Conservation (phyloP, 2,329 filamentous ascomycete genomes). For the Fusarium mexicanum region DNA sequence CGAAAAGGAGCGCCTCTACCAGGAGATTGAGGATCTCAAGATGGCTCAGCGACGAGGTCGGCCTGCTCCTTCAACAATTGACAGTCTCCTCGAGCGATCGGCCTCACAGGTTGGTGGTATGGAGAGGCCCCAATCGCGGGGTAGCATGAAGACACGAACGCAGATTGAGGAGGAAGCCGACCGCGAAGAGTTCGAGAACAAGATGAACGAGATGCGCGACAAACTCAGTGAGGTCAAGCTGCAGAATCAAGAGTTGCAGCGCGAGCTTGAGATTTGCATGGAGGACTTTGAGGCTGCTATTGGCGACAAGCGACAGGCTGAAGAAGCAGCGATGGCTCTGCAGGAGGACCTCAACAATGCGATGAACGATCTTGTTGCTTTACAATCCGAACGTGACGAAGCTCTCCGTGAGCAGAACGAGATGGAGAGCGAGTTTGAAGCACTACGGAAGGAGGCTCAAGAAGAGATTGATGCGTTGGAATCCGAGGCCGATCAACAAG, state of each 20-base stretch:
- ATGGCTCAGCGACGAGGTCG: constrained; percentile 81
- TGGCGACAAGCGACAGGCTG: constrained; percentile 68
- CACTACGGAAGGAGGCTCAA: constrained; percentile 70
- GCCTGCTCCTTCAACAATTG: constrained; percentile 72
- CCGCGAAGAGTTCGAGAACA: constrained; percentile 86
- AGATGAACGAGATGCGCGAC: constrained; percentile 84
- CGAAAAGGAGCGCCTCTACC: constrained; percentile 93
- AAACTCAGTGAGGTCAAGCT: constrained; percentile 87
- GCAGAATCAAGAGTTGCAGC: constrained; percentile 87
- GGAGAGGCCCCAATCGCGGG: constrained; percentile 77
- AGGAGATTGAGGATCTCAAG: constrained; percentile 97
- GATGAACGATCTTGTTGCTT: constrained; percentile 79
- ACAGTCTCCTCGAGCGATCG: constrained; percentile 94
- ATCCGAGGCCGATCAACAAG: constrained; percentile 76
- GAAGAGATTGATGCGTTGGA: constrained; percentile 74
- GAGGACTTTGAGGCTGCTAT: constrained; percentile 81
- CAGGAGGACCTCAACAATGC: constrained; percentile 84
- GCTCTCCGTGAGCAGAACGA: constrained; percentile 73
- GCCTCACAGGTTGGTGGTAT: constrained; percentile 80
- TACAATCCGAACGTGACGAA: constrained; percentile 89
- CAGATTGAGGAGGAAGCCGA: constrained; percentile 74
- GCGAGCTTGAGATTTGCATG: constrained; percentile 81
- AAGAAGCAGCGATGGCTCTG: constrained; percentile 68
- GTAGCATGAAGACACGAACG: constrained; percentile 76
- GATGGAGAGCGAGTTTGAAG: constrained; percentile 69